phyloP scores from a whole-genome alignment of 495 filamentous ascomycete genomes.

The Lasiosphaeria ovina region DNA sequence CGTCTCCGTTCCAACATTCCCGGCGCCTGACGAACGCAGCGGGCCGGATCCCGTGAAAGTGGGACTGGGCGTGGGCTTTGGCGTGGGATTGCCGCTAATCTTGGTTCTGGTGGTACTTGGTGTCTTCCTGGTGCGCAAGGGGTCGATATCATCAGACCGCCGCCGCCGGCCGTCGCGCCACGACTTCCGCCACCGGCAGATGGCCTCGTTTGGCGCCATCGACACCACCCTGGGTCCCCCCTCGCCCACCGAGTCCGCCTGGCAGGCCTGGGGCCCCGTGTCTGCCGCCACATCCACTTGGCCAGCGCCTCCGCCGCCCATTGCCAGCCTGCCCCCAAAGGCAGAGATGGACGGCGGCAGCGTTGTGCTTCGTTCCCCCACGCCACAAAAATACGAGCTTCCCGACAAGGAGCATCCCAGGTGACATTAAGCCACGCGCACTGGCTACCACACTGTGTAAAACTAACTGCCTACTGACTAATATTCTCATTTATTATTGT shows the following conservation, averaged over 20 bases:
- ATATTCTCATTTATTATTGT: too few species aligned
- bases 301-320: background rate
- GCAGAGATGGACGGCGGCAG: background rate
- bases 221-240: background rate
- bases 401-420: background rate
- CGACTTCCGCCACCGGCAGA: background rate
- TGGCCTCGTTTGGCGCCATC: background rate
- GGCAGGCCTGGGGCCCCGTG: background rate
- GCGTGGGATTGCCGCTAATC: slow-evolving; percentile 19
- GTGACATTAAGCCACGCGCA: background rate
- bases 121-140: background rate
- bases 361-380: background rate
- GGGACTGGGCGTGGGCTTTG: slow-evolving; percentile 20
- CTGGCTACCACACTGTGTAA: too few species aligned
- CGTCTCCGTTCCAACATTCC: background rate
- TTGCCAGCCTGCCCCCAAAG: background rate
- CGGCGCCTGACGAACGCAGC: background rate
- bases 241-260: background rate
- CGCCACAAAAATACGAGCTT: slow-evolving; percentile 1
- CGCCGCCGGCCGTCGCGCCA: background rate
- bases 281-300: background rate
- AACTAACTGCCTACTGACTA: too few species aligned
- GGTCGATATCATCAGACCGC: background rate
- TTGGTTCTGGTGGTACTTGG: slow-evolving; percentile 11
- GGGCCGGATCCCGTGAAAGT: slow-evolving; percentile 7